Evolutionary conservation across 1,284 basidiomycete genomes (phyloP), one percentile per base, ranked within the genome.

Genomic region (Lignosus rhinocerotis): DNA sequence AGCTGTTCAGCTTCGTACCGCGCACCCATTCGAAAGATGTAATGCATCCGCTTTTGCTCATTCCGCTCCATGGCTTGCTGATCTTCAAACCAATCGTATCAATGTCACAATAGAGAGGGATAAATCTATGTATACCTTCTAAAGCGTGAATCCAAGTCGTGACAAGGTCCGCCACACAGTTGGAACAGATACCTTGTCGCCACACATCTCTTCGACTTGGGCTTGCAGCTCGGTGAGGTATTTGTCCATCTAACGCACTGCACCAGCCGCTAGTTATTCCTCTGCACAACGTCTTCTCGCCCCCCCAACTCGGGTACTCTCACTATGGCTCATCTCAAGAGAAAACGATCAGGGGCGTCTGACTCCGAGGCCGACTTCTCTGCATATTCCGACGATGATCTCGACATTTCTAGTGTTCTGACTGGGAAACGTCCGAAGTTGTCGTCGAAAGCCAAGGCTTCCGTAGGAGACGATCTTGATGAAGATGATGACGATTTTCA

Each of bases 401-500:
- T 79, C n/a, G 81, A 82, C 67, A 76, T 82, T 43, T 80, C 80
- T 53, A 68, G 74, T 51, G 75, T 76, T 8, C 69, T 85, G 19
- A 70, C 76, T 19, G 73, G 72, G 10, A 75, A 75, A 50, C 72
- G 67, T 34, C 63, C 67, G n/a, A 73, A 66, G 56, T 42, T 64
- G 31, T 55, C 66, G 46, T 60, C 36, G 61, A 66, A 51, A 53
- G 58, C 30, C 60, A 62, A 54, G 45, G 48, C 39, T 43, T 36
- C 21, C 9, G 6, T 1, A 25, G 66, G 69, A 11, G 70, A 72
- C 14, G 70, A 65, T 10, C 3, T n/a, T 8, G 70, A 72, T 3
- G 73, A 76, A 25, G 81, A 82, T 52, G 85, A 86, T 41, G 84
- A 85, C 4, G 83, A 81, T 5, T 76, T 90, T 48, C 76, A 79